Percentiles rank a stretch among this genome's conserved stretches.
Evolutionary conservation across 2,329 filamentous ascomycete genomes (phyloP).

Genomic region (Curvularia sp.): DNA sequence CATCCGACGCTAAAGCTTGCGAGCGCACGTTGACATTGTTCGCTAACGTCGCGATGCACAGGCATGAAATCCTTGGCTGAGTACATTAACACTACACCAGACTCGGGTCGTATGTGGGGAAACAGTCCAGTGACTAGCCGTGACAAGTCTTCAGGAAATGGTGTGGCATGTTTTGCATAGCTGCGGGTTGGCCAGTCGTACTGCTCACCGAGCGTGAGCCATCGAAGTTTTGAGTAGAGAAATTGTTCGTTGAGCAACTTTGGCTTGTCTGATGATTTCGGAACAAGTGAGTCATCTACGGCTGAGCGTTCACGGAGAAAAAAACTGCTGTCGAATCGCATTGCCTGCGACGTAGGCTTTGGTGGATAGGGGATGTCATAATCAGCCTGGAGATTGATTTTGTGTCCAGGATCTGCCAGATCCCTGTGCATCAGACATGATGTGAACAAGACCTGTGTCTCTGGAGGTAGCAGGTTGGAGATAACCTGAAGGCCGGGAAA

Average conservation of each 20-base stretch:
- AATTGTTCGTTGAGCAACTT: slow-evolving; percentile 75
- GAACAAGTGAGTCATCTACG: slow-evolving; percentile 48
- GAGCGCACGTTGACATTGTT: slow-evolving; percentile 80
- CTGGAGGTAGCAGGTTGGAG: slow-evolving; percentile 75
- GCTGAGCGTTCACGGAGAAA: slow-evolving; percentile 43
- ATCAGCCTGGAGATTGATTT: slow-evolving; percentile 87
- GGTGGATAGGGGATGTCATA: slow-evolving; percentile 70
- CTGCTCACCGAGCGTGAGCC: slow-evolving; percentile 93
- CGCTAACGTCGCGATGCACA: slow-evolving; percentile 92
- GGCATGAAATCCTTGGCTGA: slow-evolving; percentile 89
- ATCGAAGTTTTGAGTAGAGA: slow-evolving; percentile 82
- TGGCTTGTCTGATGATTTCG: slow-evolving; percentile 74
- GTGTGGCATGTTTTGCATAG: slow-evolving; percentile 74
- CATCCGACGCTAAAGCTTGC: slow-evolving; percentile 91
- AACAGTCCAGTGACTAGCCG: slow-evolving; percentile 74
- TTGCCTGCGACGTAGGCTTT: slow-evolving; percentile 44
- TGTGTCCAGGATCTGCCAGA: slow-evolving; percentile 73
- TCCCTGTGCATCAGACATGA: slow-evolving; percentile 79
- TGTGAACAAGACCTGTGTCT: slow-evolving; percentile 74
- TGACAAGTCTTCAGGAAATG: slow-evolving; percentile 77
- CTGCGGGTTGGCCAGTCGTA: slow-evolving; percentile 94
- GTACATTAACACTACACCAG: slow-evolving; percentile 94
- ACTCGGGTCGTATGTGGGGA: slow-evolving; percentile 79
- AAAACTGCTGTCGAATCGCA: slow-evolving; percentile 42
- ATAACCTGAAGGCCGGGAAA: slow-evolving; percentile 72